Base-by-base conservation (phyloP, 345 rosid species). In the Salix suchowensis region DNA sequence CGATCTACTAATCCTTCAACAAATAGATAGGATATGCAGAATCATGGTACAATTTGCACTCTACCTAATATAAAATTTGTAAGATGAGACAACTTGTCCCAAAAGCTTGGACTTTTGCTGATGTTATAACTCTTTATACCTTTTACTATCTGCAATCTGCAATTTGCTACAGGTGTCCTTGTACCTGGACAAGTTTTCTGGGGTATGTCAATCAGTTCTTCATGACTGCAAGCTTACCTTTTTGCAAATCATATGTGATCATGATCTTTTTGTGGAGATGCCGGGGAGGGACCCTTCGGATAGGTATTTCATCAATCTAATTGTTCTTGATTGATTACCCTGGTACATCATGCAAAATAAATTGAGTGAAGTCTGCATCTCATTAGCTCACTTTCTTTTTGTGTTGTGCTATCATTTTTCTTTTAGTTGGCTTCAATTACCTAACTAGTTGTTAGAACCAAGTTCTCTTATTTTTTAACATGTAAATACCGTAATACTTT, bases 221-320 rank as follows among this genome's bases (percentile, higher is more conserved):
- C 99, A 96, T 80, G 99, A 96, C 40, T 96, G 97, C 88, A 96
- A 96, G 89, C 96, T 96, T 46, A 91, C 96, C 65, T 93, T 92
- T 88, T 80, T 96, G 86, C 99, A 93, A 90, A 92, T 96, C 80
- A 77, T 93, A 80, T 93, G 96, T 37, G 99, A 96, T 85, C 99
- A 96, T 81, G 99, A 96, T 83, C 98, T 96, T 85, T 96, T 88
- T 80, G 99, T 93, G 70, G 99, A 96, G 90, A 93, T 96, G 99
- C 99, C 99, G 3, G 99, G 99, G 73, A 91, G 97, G 86, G 98
- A 96, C 84, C 98, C 99, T 84, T 96, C 99, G 67, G 99, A 96
- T 79, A 89, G 99, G 99, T 96, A 83, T 68, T 66, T 70, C 30
- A 37, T 42, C 32, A 40, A n/a, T 67, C n/a, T 46, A 71, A 73